Base-by-base conservation (phyloP, 2,329 filamentous ascomycete genomes). In the Metarhizium guizhouense region DNA sequence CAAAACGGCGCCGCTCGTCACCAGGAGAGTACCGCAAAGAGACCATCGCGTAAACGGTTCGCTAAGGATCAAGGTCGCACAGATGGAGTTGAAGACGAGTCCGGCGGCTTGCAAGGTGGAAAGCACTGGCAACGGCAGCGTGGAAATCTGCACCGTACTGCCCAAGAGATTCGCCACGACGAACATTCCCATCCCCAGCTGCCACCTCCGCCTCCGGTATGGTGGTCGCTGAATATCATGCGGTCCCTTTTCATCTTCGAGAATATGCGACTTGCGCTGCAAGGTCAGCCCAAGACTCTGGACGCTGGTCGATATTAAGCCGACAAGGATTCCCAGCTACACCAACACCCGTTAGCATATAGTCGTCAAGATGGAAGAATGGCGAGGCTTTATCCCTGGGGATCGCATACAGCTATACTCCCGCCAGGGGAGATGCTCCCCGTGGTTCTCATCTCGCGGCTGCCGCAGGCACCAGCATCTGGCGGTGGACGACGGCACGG, bases 11-110 rank as follows among this genome's bases (percentile, higher is more conserved):
- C 94, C 94, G 25, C 78, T 78, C 60, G 90, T 93, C 47, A 97
- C 94, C 52, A 99, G 82, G 53, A 94, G 65, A 1, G 94, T 99
- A 42, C 94, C 94, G 65, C 89, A 82, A 42, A 95, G 79, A n/a
- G 93, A 96, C 81, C 91, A 95, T 69, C 82, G 83, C 53, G 94
- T 97, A 72, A 97, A 99, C 4, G 92, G 90, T 72, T 99, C 93
- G 66, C 88, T 86, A 51, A 99, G 81, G 65, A 97, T 90, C 56
- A 97, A 75, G 48, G 91, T 95, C 59, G 94, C 94, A 78, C 95
- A 96, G 71, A 97, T 90, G 56, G 93, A 96, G 76, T 99, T 99
- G 79, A 99, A 99, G 59, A 99, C 94, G 55, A 99, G 80, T 48
- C 94, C 94, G 3, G 93, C 95, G 18, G 93, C 93, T 74, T 99